These are phyloP conservation scores for Rubroboletus pulcherrimus DNA, from an alignment of 768 basidiomycete genomes.

Conservation along the genomic window DNA sequence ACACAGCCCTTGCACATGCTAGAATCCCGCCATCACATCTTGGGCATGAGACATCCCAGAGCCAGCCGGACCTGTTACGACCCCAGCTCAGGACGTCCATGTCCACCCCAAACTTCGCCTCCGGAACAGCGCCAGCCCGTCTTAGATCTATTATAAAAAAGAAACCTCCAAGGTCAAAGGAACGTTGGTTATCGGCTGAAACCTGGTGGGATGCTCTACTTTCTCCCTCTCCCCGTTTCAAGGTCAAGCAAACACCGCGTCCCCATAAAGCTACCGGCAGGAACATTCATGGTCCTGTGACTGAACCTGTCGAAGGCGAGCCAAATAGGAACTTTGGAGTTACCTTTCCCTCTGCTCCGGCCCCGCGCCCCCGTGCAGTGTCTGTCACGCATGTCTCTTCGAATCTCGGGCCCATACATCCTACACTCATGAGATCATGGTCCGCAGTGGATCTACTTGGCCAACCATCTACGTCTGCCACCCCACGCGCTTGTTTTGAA, in stretches of 20 bases:
- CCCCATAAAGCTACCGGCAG: constrained; percentile 16
- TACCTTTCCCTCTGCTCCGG: constrained; percentile 7
- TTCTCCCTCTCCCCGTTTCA: constrained; percentile 72
- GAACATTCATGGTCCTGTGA: constrained; percentile 49
- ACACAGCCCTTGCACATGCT: not conserved
- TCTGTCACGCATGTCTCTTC: constrained; percentile 10
- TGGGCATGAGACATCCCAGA: not conserved
- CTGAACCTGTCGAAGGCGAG: constrained; percentile 35
- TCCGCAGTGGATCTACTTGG: constrained; percentile 20
- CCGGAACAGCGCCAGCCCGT: constrained; percentile 6
- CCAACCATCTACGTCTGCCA: constrained; percentile 5
- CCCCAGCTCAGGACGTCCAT: constrained; percentile 47
- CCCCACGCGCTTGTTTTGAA: constrained; percentile 7
- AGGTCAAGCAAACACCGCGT: constrained; percentile 38
- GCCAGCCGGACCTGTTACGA: not conserved
- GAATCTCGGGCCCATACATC: not conserved
- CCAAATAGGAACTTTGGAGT: not conserved
- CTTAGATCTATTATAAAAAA: constrained; percentile 16
- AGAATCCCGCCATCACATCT: constrained; percentile 5
- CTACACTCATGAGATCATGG: constrained; percentile 17
- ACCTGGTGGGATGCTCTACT: constrained; percentile 80
- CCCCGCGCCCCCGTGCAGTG: constrained; percentile 20
- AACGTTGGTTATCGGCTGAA: constrained; percentile 70
- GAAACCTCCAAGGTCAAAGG: constrained; percentile 35
- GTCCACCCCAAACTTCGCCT: constrained; percentile 64